Evolutionary conservation across 139 green algal species (phyloP), one percentile per base, ranked within the genome.

Genomic region (Chlorella sp.): DNA sequence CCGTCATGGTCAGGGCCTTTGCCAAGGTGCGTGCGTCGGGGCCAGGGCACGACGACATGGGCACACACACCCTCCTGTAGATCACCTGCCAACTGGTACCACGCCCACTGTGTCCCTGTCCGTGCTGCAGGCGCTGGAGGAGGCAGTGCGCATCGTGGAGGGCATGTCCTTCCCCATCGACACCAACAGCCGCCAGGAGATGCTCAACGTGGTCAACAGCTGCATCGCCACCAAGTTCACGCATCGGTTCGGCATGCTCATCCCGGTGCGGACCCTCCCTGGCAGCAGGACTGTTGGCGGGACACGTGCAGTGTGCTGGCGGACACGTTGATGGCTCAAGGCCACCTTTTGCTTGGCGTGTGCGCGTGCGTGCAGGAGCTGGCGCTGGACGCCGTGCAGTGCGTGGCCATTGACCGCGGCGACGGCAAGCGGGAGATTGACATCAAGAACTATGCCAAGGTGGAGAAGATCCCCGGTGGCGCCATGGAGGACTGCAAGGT

Each of bases 201-300:
- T 99, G 91, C 80, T 98, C 14, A 97, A 97, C 32, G 94, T 99
- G 29, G 88, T 99, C 23, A 88, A 92, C 80, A 92, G 77, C 78
- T 98, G 91, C 82, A 95, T 99, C 29, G 95, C 92, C 42, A 99
- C 95, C 32, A 99, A 99, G 82, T 99, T 97, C 88, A 98, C 95
- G 22, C 82, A 83, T 36, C 85, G 93, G 22, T 98, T 98, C 67
- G 95, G 95, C 32, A 86, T 76, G 1, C 86, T 99, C 42, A 96
- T 99, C 80, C 86, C 94, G 78, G 88, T 93, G 71, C 26, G 86
- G 71, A n/a, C n/a, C n/a, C n/a, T n/a, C n/a, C n/a, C n/a, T n/a
- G n/a, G n/a, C n/a, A n/a, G n/a, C n/a, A n/a, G n/a, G n/a, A n/a
- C n/a, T n/a, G n/a, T n/a, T n/a, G n/a, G n/a, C n/a, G n/a, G n/a